A percentile compares a stretch with the other conserved stretches of the same genome.
Evolutionary conservation across 2,329 filamentous ascomycete species (phyloP).

Genomic region (Fusarium verrucosum): DNA sequence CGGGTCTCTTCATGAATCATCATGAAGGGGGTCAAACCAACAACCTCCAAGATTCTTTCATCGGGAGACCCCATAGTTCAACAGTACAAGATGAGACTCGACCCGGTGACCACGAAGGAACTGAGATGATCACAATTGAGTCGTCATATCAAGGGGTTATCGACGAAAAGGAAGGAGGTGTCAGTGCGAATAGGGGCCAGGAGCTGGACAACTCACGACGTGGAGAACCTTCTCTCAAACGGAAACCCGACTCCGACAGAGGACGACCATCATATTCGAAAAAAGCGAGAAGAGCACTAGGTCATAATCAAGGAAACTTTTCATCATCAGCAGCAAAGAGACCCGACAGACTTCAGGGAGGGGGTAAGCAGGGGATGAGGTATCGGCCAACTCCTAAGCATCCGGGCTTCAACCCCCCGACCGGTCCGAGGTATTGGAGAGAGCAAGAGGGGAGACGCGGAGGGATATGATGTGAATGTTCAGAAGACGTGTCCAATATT

Average conservation of each 20-base stretch:
- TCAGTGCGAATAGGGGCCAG: background rate
- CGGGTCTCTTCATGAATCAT: no score
- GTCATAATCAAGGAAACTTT: no score
- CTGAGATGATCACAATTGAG: accelerated
- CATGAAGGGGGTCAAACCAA: background rate
- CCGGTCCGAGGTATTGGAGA: background rate
- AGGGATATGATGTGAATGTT: no score
- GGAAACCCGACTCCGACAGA: background rate
- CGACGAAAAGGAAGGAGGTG: accelerated
- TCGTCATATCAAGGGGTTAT: background rate
- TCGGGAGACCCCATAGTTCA: background rate
- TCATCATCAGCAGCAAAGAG: background rate
- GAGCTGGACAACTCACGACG: no score
- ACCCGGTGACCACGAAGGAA: background rate
- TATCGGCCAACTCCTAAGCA: background rate
- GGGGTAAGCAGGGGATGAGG: background rate
- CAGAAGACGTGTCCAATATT: no score
- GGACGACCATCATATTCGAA: no score
- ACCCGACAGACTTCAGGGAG: no score
- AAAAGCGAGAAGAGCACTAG: background rate
- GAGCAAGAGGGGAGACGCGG: background rate
- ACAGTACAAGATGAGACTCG: background rate
- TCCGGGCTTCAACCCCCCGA: background rate
- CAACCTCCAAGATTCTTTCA: background rate
- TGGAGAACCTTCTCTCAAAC: no score